Percentiles rank a stretch among this genome's conserved stretches.
These are phyloP conservation scores for Backusella morwellensis DNA, from an alignment of 192 early-diverging fungal species.

Conservation along the genomic window DNA sequence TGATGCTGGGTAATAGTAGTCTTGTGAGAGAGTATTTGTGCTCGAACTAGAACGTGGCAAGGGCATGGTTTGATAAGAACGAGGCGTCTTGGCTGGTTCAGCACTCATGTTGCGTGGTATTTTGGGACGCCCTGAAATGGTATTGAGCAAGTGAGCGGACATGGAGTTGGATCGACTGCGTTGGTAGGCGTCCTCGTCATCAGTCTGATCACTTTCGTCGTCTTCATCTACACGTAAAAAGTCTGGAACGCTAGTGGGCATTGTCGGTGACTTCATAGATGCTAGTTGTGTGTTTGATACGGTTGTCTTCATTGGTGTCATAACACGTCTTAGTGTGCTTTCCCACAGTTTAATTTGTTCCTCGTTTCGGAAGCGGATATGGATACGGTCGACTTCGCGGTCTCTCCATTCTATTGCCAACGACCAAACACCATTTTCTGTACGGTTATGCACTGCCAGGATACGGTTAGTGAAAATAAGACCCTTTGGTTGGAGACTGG, in stretches of 20 bases:
- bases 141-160: neutral
- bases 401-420: constrained; percentile 88
- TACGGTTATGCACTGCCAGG: constrained; percentile 30
- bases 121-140: constrained; percentile 4
- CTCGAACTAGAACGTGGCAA: constrained; percentile 17
- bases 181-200: constrained; percentile 31
- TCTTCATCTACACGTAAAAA: constrained; percentile 25
- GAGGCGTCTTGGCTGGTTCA: neutral
- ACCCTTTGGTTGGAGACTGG: constrained; percentile 73
- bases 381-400: constrained; percentile 80
- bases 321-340: constrained; percentile 65
- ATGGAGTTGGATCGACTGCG: constrained; percentile 23
- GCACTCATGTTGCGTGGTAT: constrained; percentile 5
- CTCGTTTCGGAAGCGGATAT: constrained; percentile 83
- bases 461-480: constrained; percentile 87
- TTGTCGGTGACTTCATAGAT: constrained; percentile 26
- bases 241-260: constrained; percentile 14
- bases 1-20: constrained; percentile 44
- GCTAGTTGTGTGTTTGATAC: constrained; percentile 42
- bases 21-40: constrained; percentile 3
- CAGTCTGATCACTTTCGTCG: constrained; percentile 27
- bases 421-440: constrained; percentile 35
- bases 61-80: neutral
- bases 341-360: constrained; percentile 94
- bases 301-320: constrained; percentile 15